These are phyloP conservation scores for Eutypella sp. DNA, from an alignment of 2,329 filamentous ascomycete species.

Conservation along the genomic window DNA sequence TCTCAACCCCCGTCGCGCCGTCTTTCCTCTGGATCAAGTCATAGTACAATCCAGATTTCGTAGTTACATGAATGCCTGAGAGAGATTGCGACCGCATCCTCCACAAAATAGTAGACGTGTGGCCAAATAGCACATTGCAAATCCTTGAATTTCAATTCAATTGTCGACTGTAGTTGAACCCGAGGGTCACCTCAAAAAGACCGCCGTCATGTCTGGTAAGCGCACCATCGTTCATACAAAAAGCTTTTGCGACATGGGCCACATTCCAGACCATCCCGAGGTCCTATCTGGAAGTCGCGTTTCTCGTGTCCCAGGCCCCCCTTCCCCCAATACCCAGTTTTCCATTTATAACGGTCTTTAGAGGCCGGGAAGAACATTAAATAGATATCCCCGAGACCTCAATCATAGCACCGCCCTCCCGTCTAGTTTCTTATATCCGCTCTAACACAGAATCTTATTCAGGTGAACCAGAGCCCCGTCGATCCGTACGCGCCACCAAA, in stretches of 20 bases:
- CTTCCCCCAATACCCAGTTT: too few species aligned
- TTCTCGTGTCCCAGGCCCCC: neutral
- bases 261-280: too few species aligned
- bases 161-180: neutral
- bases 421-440: slow-evolving; percentile 2
- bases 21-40: slow-evolving; percentile 17
- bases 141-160: neutral
- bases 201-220: slow-evolving; percentile 31
- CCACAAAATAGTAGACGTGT: slow-evolving; percentile 16
- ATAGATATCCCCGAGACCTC: too few species aligned
- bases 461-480: slow-evolving; percentile 70
- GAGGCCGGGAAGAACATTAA: too few species aligned
- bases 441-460: slow-evolving; percentile 19
- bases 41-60: slow-evolving; percentile 25
- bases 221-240: slow-evolving; percentile 14
- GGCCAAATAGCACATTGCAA: neutral
- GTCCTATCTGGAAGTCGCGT: slow-evolving; percentile 3
- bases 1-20: slow-evolving; percentile 2
- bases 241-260: slow-evolving; percentile 9
- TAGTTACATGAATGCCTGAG: slow-evolving; percentile 30
- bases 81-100: slow-evolving; percentile 9
- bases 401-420: neutral
- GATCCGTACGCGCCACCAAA: slow-evolving; percentile 93
- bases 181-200: neutral
- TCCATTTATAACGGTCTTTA: too few species aligned